Conservation (phyloP, 192 early-diverging fungal species). For the Backusella liffmaniae region DNA sequence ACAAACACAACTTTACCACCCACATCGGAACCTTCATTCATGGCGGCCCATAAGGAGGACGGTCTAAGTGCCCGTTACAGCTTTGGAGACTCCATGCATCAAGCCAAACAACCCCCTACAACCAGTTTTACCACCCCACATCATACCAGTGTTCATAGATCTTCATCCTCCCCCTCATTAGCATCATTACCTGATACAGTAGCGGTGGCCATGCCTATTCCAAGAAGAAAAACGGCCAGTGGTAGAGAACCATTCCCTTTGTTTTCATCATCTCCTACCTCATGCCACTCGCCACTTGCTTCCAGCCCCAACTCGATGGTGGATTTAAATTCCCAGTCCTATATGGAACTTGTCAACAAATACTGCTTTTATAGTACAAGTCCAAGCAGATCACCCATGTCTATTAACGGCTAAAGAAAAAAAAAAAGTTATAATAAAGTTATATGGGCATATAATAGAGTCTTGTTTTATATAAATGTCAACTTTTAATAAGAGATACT, state of each 20-base stretch:
- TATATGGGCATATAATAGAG: too few species aligned
- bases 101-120: background rate
- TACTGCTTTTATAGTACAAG: slow-evolving; percentile 54
- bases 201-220: background rate
- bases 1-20: background rate
- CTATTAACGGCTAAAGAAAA: slow-evolving; percentile 16
- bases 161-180: slow-evolving; percentile 1
- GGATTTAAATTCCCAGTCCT: slow-evolving; percentile 42
- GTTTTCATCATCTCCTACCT: background rate
- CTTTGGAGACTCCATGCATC: slow-evolving; percentile 4
- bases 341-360: slow-evolving; percentile 52
- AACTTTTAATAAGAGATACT: too few species aligned
- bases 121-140: background rate
- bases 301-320: slow-evolving; percentile 20
- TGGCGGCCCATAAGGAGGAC: background rate
- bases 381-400: slow-evolving; percentile 29
- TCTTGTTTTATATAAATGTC: too few species aligned
- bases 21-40: background rate
- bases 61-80: slow-evolving; percentile 23
- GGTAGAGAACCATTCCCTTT: background rate
- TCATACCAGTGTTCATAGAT: background rate
- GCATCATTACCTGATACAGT: background rate
- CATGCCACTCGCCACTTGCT: slow-evolving; percentile 6
- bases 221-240: background rate
- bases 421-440: too few species aligned